Conservation (phyloP, 345 rosid genomes). For the Salix brachista region DNA sequence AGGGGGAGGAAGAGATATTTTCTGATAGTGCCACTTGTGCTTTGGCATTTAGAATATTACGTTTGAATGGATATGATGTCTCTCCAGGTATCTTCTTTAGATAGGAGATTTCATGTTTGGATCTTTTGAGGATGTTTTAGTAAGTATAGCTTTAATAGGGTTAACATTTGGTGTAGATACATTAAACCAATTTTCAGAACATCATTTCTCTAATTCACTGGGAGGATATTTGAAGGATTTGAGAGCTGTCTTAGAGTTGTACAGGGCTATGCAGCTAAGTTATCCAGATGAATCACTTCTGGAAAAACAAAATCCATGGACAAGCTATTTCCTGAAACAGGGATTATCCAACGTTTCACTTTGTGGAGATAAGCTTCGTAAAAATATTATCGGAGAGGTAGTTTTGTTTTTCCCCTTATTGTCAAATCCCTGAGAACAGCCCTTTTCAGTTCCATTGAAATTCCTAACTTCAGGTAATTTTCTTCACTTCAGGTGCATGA, state of each 20-base stretch:
- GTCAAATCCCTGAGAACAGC: neutral
- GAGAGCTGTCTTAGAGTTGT: conserved; percentile 55
- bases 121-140: neutral
- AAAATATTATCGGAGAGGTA: conserved; percentile 44
- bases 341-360: conserved; percentile 37
- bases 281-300: conserved; percentile 49
- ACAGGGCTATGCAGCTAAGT: conserved; percentile 55
- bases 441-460: neutral
- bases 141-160: neutral
- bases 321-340: conserved; percentile 43
- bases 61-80: conserved; percentile 61
- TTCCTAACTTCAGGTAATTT: neutral
- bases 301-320: conserved; percentile 51
- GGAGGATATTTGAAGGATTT: conserved; percentile 55
- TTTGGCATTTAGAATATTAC: conserved; percentile 71
- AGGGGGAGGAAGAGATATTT: conserved; percentile 66
- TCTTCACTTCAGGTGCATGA: conserved; percentile 55
- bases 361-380: conserved; percentile 24
- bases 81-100: conserved; percentile 50
- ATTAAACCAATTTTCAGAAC: conserved; percentile 45
- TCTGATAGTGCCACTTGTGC: conserved; percentile 56
- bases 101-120: neutral
- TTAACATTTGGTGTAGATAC: conserved; percentile 42
- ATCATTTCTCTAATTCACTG: conserved; percentile 44
- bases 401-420: neutral